Base-by-base conservation (phyloP, 2,329 filamentous ascomycete species). In the Fusarium armeniacum region DNA sequence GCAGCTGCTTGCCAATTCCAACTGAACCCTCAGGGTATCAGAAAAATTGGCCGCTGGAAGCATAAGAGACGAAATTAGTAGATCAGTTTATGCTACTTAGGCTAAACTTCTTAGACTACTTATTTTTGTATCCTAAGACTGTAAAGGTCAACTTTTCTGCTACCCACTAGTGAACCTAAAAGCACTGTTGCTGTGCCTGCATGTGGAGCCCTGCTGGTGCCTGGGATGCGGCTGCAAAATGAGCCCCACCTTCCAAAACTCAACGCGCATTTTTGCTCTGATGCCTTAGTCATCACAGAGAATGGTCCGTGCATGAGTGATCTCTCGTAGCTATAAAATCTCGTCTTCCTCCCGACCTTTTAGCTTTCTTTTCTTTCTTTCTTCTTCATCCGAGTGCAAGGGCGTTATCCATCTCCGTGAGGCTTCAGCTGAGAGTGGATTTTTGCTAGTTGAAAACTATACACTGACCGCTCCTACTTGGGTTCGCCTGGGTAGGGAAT, bases 401-500 rank as follows among this genome's bases (percentile, higher is more conserved):
- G 90, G 90, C 89, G 86, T 90, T 89, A 81, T 81, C 80, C 79
- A 81, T 81, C 79, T 81, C 80, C 79, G 79, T 81, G 80, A 91
- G 88, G 89, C 88, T 86, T 89, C 86, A 81, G 80, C 80, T 81
- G 89, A 91, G 89, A 92, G 90, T 92, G 88, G 90, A 91, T 90
- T 90, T 91, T 92, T 92, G 90, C 90, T 92, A 91, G 90, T 92
- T 92, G 90, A 92, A 92, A 92, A 92, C 90, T 92, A 91, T 87
- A 86, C 77, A 85, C 83, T 89, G 89, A 91, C 90, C 82, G 84
- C 90, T 92, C 83, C 83, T 85, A 81, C 83, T 86, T 87, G 88
- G 85, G 87, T 86, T 86, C 82, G 85, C 83, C 89, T 84, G 87
- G 83, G 84, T 75, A 84, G 89, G 89, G 81, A 92, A 91, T 92